phyloP scores from a whole-genome alignment of 495 filamentous ascomycete species.

The Astrothelium subdiscretum region DNA sequence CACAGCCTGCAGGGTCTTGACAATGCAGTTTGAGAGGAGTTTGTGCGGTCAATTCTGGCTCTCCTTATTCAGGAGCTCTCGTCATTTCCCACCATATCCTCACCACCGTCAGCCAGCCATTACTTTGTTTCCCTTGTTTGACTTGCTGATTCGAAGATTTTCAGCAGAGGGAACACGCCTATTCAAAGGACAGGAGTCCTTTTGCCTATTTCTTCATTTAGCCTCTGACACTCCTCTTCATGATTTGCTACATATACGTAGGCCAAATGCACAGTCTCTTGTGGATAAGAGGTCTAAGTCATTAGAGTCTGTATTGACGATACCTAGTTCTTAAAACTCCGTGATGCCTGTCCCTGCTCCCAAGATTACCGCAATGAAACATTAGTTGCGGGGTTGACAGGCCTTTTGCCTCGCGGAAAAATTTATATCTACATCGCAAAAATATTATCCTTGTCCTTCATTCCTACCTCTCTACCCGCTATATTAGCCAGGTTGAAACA shows the following conservation, averaged over 20 bases:
- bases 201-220: neutral
- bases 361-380: neutral
- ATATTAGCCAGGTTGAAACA: neutral
- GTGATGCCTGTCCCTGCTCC: slow-evolving; percentile 2
- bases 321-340: neutral
- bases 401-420: neutral
- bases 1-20: neutral
- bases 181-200: neutral
- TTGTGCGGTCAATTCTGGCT: neutral
- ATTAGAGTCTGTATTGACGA: neutral
- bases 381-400: slow-evolving; percentile 2
- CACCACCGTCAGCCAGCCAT: neutral
- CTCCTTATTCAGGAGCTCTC: neutral
- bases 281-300: neutral
- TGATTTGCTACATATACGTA: neutral
- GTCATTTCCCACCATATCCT: neutral
- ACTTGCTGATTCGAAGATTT: neutral
- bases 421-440: slow-evolving; percentile 1
- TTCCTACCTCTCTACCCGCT: neutral
- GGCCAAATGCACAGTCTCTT: neutral
- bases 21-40: neutral
- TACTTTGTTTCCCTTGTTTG: neutral
- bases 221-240: neutral
- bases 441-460: neutral
- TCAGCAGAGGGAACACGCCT: neutral